Evolutionary conservation across 345 rosid species (phyloP), one percentile per base, ranked within the genome.

Genomic region (Eucalyptus erythrocorys): DNA sequence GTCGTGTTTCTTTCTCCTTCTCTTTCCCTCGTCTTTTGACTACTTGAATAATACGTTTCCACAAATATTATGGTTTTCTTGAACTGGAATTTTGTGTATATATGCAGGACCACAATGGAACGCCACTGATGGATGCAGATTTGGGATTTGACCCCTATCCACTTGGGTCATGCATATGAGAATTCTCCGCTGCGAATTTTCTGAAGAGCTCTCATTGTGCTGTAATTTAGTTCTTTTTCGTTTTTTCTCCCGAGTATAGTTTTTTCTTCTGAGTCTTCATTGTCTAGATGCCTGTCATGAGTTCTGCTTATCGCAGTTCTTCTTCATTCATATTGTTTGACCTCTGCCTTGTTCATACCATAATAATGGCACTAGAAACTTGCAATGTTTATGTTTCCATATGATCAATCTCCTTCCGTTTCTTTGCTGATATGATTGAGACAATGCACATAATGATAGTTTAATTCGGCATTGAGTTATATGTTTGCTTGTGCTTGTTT

Each of bases 41-140:
- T 17, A 37, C 45, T 71, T 37, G 45, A 71, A 71, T 71, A 37
- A 19, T 34, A 34, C 1, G 81, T 76, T 76, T 37, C 82, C 42
- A 26, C 82, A 76, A 76, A 76, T 76, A 21, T 11, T 76, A 19
- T 12, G 8, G 45, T 76, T 76, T 76, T 40, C 84, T 76, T 7
- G 84, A 40, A 76, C 47, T 76, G n/a, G 50, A 57, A 43, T n/a
- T 47, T 55, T 32, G 30, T 5, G 34, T 13, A 87, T 57, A 86
- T 87, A 49, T 90, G 95, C 96, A 95, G 97, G 96, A 91, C 53
- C 94, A 90, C 32, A 90, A 88, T 86, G 94, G 92, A 76, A 17
- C 86, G 16, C 47, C 90, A 30, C n/a, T 91, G 68, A 90, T 91
- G 89, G 97, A 93, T 89, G 96, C 93, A 86, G 96, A 94, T 88